Base-by-base conservation (phyloP, 2,329 filamentous ascomycete species). In the Calonectria pseudoreteaudii region DNA sequence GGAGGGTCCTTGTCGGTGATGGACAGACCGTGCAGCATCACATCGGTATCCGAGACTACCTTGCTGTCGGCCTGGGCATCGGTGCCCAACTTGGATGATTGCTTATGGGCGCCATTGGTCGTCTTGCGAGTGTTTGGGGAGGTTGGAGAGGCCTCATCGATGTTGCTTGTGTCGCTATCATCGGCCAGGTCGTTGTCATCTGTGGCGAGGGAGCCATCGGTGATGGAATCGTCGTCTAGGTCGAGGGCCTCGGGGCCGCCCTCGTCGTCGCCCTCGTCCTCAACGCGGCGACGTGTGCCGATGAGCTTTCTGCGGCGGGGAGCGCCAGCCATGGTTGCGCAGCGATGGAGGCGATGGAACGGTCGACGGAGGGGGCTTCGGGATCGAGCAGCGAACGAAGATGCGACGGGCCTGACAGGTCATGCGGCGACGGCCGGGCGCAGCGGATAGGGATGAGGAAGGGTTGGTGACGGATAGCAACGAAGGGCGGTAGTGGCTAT, bases 251-350 rank as follows among this genome's bases (percentile, higher is more conserved):
- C 90, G 66, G 84, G 86, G 74, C 87, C 88, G 77, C 86, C 90
- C 76, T 94, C 92, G 77, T 94, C 93, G 80, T 94, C 93, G 78
- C 90, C 92, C 82, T 94, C 93, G 80, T 94, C 92, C 84, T 92
- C 92, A 77, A 92, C 89, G 79, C 92, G 91, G 83, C 93, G 91
- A 81, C 93, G 91, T 79, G 91, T 91, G 82, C 91, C 91, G 84
- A 93, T 90, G 80, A 91, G 84, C 85, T 92, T 93, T 86, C 90
- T 92, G 84, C 91, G 90, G 82, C 91, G 90, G 81, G 89, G 83
- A 73, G 77, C 81, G 78, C 75, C 84, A 82, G 84, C 81, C 83
- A 84, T 85, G 77, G 60, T 80, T 80, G 76, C 77, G 75, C 74
- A 74, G 73, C 74, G 77, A 77, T 76, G 67, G 77, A 78, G 78